Conservation (phyloP, 805 yeast species). For the Yamadazyma sp. region DNA sequence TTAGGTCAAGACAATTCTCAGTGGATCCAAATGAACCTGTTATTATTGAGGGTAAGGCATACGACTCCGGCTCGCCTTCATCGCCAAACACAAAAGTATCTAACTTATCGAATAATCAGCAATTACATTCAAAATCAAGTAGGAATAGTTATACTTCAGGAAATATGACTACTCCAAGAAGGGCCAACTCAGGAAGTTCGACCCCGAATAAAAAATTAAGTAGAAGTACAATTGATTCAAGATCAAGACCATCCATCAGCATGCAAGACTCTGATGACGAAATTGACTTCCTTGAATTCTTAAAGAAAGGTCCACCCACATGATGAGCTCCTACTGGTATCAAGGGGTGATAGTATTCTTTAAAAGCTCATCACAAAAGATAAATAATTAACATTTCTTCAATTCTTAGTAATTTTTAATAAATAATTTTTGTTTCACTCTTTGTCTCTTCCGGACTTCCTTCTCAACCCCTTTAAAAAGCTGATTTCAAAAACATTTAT, state of each 20-base stretch:
- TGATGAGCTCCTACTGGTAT: no score
- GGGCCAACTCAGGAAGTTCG: constrained; percentile 12
- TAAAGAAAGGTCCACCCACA: constrained; percentile 39
- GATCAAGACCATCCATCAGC: constrained; percentile 1
- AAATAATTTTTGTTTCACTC: no score
- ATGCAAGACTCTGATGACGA: constrained; percentile 26
- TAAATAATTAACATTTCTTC: no score
- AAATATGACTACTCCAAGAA: constrained; percentile 6
- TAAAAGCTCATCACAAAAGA: no score
- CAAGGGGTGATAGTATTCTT: no score
- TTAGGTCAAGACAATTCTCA: constrained; percentile 18
- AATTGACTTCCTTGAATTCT: constrained; percentile 47
- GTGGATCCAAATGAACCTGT: constrained; percentile 18
- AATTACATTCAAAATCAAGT: neutral
- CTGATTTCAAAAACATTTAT: no score
- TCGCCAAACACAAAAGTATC: constrained; percentile 4
- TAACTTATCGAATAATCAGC: neutral
- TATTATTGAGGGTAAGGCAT: constrained; percentile 15
- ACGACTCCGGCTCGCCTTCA: constrained; percentile 8
- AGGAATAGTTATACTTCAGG: constrained; percentile 15
- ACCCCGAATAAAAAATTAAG: constrained; percentile 12
- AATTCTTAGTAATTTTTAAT: no score
- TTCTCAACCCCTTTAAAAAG: no score
- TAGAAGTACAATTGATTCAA: constrained; percentile 9
- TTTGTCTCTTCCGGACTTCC: no score